phyloP scores from a whole-genome alignment of 2,329 filamentous ascomycete genomes.

The Coleophoma cylindrospora region DNA sequence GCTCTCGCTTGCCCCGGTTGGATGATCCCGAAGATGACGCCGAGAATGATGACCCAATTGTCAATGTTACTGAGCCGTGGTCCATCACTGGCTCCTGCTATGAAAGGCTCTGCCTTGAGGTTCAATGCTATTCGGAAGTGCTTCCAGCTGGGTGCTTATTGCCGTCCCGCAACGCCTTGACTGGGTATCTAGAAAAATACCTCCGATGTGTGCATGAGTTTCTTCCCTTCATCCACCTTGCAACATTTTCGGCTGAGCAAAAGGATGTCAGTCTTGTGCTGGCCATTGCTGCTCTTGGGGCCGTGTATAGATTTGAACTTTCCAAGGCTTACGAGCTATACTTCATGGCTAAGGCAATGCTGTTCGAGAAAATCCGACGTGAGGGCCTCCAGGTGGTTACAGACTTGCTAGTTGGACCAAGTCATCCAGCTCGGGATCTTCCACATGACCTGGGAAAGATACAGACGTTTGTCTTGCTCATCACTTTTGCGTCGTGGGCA shows the following conservation, averaged over 20 bases:
- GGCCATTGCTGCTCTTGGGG: neutral
- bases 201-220: slow-evolving; percentile 1
- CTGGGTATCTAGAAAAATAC: slow-evolving; percentile 1
- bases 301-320: neutral
- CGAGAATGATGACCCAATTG: slow-evolving; percentile 6
- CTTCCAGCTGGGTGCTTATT: slow-evolving; percentile 2
- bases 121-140: neutral
- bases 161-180: neutral
- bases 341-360: neutral
- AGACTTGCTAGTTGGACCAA: neutral
- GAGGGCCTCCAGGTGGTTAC: neutral
- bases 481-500: neutral
- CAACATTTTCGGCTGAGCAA: neutral
- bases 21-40: neutral
- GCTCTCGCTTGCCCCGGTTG: slow-evolving; percentile 1
- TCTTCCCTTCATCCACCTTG: neutral
- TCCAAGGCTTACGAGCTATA: neutral
- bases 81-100: neutral
- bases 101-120: neutral
- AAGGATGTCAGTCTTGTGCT: neutral
- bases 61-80: slow-evolving; percentile 22
- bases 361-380: neutral
- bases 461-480: neutral
- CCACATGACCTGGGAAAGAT: neutral
- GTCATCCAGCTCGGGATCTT: neutral